A percentile compares a stretch with the other conserved stretches of the same genome.
phyloP scores from a whole-genome alignment of 192 early-diverging fungal genomes.

The Martensiomyces pterosporus region DNA sequence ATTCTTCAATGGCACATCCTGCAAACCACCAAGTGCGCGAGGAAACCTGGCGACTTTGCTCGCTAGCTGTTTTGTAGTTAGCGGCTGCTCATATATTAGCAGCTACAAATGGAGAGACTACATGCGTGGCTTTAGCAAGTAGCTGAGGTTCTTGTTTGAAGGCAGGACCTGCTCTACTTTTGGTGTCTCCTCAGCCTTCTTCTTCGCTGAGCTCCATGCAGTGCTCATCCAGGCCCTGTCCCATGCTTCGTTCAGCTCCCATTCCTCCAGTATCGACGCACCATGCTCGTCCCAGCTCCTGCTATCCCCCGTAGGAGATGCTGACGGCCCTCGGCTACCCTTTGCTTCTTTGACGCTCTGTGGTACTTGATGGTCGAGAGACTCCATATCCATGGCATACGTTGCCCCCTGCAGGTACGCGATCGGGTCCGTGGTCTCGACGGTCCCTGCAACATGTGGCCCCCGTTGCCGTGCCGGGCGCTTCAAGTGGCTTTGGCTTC shows the following conservation, averaged over 20 bases:
- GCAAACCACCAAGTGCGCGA: not conserved
- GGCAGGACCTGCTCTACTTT: conserved; percentile 24
- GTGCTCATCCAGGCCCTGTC: conserved; percentile 50
- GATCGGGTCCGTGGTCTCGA: conserved; percentile 19
- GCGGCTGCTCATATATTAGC: no score
- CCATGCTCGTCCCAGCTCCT: conserved; percentile 42
- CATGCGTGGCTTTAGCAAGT: conserved; percentile 46
- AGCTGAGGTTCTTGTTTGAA: conserved; percentile 41
- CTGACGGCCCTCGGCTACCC: not conserved
- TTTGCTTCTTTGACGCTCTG: not conserved
- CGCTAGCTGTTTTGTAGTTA: no score
- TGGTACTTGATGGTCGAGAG: conserved; percentile 19
- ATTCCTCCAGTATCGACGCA: conserved; percentile 43
- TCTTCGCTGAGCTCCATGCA: conserved; percentile 31
- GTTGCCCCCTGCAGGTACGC: conserved; percentile 34
- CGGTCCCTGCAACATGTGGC: not conserved
- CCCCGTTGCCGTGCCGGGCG: conserved; percentile 4
- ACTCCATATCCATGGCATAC: conserved; percentile 44
- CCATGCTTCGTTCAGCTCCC: conserved; percentile 51
- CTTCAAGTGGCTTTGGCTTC: not conserved
- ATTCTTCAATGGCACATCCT: not conserved
- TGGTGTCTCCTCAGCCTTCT: conserved; percentile 10
- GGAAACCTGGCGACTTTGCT: no score
- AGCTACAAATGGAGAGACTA: conserved; percentile 8
- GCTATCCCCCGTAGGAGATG: conserved; percentile 12